Percentiles rank a stretch among this genome's conserved stretches.
phyloP scores from a whole-genome alignment of 2,329 filamentous ascomycete genomes.

The Bipolaris victoriae region DNA sequence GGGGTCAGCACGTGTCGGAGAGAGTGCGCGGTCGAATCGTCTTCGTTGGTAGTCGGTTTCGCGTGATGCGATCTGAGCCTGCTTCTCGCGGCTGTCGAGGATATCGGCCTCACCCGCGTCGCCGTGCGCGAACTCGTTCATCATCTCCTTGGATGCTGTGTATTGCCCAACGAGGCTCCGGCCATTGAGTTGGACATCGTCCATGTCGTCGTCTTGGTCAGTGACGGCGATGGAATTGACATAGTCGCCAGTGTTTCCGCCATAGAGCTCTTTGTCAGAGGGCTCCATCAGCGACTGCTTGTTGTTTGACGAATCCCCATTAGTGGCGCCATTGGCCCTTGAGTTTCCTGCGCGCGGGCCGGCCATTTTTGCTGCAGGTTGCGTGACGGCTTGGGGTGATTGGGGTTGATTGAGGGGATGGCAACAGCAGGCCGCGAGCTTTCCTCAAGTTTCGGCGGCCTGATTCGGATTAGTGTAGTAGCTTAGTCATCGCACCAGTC shows the following conservation, averaged over 20 bases:
- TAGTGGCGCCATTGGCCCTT: slow-evolving; percentile 77
- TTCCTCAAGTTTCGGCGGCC: slow-evolving; percentile 21
- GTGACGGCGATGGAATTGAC: slow-evolving; percentile 84
- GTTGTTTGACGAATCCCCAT: slow-evolving; percentile 80
- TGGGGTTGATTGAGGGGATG: slow-evolving; percentile 21
- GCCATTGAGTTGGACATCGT: slow-evolving; percentile 68
- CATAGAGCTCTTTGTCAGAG: slow-evolving; percentile 86
- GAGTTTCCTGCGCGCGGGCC: slow-evolving; percentile 63
- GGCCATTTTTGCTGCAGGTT: slow-evolving; percentile 44
- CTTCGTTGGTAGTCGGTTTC: slow-evolving; percentile 98
- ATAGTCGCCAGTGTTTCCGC: slow-evolving; percentile 77
- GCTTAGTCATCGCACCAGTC: slow-evolving; percentile 5
- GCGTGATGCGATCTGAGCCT: slow-evolving; percentile 86
- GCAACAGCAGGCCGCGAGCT: slow-evolving; percentile 10
- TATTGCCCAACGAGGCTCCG: slow-evolving; percentile 91
- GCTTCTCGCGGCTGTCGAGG: slow-evolving; percentile 82
- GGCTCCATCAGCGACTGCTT: slow-evolving; percentile 91
- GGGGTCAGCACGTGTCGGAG: slow-evolving; percentile 83
- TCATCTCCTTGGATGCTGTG: slow-evolving; percentile 87
- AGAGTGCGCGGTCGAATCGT: slow-evolving; percentile 82
- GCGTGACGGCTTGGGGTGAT: slow-evolving; percentile 17
- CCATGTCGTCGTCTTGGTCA: slow-evolving; percentile 80
- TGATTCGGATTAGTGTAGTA: slow-evolving; percentile 14
- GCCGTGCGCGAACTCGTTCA: slow-evolving; percentile 90
- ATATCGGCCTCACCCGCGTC: slow-evolving; percentile 93